Conservation (phyloP, 148 eudicot genomes). For the Amaranthus cruentus region DNA sequence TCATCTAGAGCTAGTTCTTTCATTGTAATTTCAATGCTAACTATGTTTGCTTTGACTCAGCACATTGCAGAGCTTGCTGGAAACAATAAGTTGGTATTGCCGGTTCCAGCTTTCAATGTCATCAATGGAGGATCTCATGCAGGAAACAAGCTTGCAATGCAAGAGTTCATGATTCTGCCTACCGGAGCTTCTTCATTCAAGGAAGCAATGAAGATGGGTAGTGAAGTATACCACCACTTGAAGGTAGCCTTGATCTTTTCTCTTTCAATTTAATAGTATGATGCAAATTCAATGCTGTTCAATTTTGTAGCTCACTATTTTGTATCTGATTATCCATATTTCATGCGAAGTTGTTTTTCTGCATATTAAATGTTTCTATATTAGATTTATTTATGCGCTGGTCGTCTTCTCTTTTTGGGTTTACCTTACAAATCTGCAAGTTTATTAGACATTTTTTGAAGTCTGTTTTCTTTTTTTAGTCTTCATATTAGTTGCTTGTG, state of each 20-base stretch:
- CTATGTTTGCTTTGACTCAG: constrained; percentile 34
- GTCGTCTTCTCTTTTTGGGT: too few relatives aligned
- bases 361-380: too few relatives aligned
- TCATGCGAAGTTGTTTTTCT: too few relatives aligned
- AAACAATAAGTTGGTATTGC: constrained; percentile 87
- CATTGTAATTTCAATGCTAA: neutral
- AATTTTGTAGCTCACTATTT: too few relatives aligned
- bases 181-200: constrained; percentile 77
- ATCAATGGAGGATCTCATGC: constrained; percentile 99
- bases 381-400: too few relatives aligned
- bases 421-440: too few relatives aligned
- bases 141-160: constrained; percentile 99
- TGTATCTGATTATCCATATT: neutral
- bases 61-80: constrained; percentile 94
- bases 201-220: constrained; percentile 99
- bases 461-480: too few relatives aligned
- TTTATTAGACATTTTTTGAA: too few relatives aligned
- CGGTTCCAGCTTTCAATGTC: constrained; percentile 98
- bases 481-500: too few relatives aligned
- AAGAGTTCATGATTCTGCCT: constrained; percentile 98
- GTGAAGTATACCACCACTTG: constrained; percentile 88
- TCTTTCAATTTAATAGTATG: constrained; percentile 1
- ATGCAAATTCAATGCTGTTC: neutral
- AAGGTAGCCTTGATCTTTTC: constrained; percentile 43
- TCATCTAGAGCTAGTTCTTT: neutral